phyloP scores from a whole-genome alignment of 768 basidiomycete genomes.

The Cystobasidium tubakii region DNA sequence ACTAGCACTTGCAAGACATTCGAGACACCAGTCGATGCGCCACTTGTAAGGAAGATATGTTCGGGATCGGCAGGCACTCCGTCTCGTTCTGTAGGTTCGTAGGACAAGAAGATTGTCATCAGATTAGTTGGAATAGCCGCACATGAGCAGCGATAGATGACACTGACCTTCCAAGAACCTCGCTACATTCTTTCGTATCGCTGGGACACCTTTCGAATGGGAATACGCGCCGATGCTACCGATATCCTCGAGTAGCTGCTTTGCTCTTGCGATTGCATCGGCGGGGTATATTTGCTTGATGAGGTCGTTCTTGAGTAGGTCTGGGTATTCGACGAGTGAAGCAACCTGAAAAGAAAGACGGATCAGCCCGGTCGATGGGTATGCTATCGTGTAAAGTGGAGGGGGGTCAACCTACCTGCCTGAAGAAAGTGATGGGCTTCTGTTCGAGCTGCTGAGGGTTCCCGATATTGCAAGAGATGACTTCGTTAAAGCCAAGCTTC shows the following conservation, averaged over 20 bases:
- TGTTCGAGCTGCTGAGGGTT: conserved; percentile 98
- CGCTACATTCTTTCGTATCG: conserved; percentile 80
- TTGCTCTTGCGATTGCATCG: conserved; percentile 78
- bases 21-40: conserved; percentile 90
- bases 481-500: conserved; percentile 69
- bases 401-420: conserved; percentile 63
- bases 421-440: conserved; percentile 78
- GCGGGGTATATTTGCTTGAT: conserved; percentile 67
- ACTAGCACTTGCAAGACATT: conserved; percentile 75
- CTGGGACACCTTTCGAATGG: conserved; percentile 84
- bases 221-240: conserved; percentile 93
- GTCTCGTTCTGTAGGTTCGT: conserved; percentile 67
- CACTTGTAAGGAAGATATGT: conserved; percentile 88
- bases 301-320: conserved; percentile 64
- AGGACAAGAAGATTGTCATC: too few relatives aligned
- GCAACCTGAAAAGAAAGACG: conserved; percentile 60
- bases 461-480: conserved; percentile 94
- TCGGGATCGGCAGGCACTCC: conserved; percentile 74
- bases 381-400: background rate
- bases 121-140: conserved; percentile 3
- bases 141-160: conserved; percentile 7
- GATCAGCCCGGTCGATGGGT: background rate
- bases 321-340: conserved; percentile 85
- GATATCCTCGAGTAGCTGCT: conserved; percentile 72
- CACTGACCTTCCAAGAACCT: conserved; percentile 74